A percentile compares a stretch with the other conserved stretches of the same genome.
phyloP scores from a whole-genome alignment of 2,329 filamentous ascomycete species.

The Colletotrichum musae region DNA sequence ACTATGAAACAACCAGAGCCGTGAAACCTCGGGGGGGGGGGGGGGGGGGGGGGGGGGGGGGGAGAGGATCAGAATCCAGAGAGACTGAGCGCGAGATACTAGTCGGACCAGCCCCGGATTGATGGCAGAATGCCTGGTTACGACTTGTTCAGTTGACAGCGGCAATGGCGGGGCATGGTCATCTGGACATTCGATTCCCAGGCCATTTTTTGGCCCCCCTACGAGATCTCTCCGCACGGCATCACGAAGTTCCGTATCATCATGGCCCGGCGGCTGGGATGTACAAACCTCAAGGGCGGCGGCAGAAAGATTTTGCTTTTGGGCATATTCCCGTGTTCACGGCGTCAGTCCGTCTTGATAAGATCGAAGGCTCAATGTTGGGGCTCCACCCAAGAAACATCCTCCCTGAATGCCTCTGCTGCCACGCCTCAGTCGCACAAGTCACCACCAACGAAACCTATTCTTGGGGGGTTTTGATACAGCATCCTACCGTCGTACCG shows the following conservation, averaged over 20 bases:
- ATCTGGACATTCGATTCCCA: constrained; percentile 7
- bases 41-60: no score
- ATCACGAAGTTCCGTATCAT: background rate
- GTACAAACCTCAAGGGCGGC: background rate
- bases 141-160: background rate
- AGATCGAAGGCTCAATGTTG: background rate
- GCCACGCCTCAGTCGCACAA: background rate
- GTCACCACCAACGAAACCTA: background rate
- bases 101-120: constrained; percentile 4
- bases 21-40: constrained; percentile 25
- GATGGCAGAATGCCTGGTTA: background rate
- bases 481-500: background rate
- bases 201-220: background rate
- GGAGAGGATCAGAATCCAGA: no score
- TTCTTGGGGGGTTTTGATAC: background rate
- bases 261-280: background rate
- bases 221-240: constrained; percentile 16
- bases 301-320: background rate
- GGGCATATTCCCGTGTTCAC: background rate
- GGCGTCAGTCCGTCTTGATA: background rate
- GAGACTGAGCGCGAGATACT: background rate
- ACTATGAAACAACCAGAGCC: constrained; percentile 21
- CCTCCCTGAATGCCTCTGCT: background rate
- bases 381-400: constrained; percentile 1
- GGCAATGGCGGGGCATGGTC: constrained; percentile 3